A percentile compares a stretch with the other conserved stretches of the same genome.
These are phyloP conservation scores for Pyrenophora tritici-repentis DNA, from an alignment of 2,329 filamentous ascomycete genomes.

Conservation along the genomic window DNA sequence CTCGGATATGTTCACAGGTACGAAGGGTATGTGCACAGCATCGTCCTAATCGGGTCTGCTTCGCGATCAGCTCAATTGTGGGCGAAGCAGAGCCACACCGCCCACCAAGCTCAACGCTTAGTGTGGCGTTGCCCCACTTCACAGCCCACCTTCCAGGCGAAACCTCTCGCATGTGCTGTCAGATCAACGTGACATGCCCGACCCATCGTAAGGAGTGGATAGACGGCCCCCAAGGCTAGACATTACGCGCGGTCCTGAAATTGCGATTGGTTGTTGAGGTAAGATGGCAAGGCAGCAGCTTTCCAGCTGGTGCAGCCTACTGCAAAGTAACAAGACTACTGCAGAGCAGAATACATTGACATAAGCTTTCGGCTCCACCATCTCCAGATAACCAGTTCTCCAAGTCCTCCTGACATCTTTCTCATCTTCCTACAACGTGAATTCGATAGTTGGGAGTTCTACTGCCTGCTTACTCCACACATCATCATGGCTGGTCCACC, in stretches of 20 bases:
- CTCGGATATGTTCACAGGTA: too few species aligned
- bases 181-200: neutral
- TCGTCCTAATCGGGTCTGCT: too few species aligned
- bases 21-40: too few species aligned
- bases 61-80: too few species aligned
- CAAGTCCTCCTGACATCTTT: neutral
- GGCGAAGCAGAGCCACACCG: neutral
- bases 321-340: neutral
- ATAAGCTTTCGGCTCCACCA: slow-evolving; percentile 7
- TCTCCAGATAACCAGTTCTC: neutral
- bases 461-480: neutral
- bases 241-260: slow-evolving; percentile 5
- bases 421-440: neutral
- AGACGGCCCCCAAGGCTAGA: neutral
- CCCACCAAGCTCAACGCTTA: neutral
- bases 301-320: slow-evolving; percentile 6
- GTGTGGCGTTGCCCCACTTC: slow-evolving; percentile 14
- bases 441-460: too few species aligned
- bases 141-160: neutral
- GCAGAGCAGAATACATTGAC: neutral
- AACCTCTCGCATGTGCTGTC: neutral
- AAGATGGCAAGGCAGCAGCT: slow-evolving; percentile 20
- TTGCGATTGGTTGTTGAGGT: slow-evolving; percentile 14
- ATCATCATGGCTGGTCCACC: slow-evolving; percentile 31
- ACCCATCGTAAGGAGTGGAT: neutral